These are phyloP conservation scores for Claviceps sp. DNA, from an alignment of 2,329 filamentous ascomycete genomes.

Conservation along the genomic window DNA sequence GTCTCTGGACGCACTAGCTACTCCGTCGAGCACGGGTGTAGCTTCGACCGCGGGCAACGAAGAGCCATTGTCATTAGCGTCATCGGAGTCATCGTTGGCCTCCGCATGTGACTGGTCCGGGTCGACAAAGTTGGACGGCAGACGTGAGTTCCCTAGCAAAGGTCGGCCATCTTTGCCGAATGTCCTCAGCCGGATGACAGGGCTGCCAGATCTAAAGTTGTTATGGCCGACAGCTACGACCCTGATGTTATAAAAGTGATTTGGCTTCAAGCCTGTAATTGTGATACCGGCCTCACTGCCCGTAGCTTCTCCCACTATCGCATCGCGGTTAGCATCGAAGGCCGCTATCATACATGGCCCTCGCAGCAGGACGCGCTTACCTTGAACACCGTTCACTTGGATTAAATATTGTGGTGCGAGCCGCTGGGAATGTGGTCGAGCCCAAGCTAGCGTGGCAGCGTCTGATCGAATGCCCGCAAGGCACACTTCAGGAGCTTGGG, in stretches of 20 bases:
- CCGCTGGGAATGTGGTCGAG: constrained; percentile 50
- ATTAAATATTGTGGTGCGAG: constrained; percentile 79
- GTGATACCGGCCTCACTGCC: constrained; percentile 50
- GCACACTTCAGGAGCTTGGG: constrained; percentile 76
- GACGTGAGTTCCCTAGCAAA: constrained; percentile 40
- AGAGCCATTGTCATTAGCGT: constrained; percentile 31
- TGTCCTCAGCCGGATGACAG: constrained; percentile 73
- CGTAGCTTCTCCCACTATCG: constrained; percentile 65
- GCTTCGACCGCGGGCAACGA: constrained; percentile 48
- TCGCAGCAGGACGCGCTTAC: constrained; percentile 33
- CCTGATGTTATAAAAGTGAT: constrained; percentile 84
- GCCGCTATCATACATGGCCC: background rate
- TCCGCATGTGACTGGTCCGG: constrained; percentile 33
- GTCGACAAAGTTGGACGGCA: constrained; percentile 42
- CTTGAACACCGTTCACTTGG: constrained; percentile 84
- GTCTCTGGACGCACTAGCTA: constrained; percentile 52
- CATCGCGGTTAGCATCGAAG: background rate
- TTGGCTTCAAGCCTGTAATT: constrained; percentile 74
- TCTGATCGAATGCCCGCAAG: constrained; percentile 80
- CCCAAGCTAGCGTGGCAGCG: constrained; percentile 85
- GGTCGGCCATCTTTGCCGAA: constrained; percentile 51
- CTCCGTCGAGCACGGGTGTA: constrained; percentile 46
- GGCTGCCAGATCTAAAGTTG: constrained; percentile 84
- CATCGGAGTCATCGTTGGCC: constrained; percentile 30
- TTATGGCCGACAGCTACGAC: constrained; percentile 84